Base-by-base conservation (phyloP, 139 green algal genomes). In the Chara braunii region DNA sequence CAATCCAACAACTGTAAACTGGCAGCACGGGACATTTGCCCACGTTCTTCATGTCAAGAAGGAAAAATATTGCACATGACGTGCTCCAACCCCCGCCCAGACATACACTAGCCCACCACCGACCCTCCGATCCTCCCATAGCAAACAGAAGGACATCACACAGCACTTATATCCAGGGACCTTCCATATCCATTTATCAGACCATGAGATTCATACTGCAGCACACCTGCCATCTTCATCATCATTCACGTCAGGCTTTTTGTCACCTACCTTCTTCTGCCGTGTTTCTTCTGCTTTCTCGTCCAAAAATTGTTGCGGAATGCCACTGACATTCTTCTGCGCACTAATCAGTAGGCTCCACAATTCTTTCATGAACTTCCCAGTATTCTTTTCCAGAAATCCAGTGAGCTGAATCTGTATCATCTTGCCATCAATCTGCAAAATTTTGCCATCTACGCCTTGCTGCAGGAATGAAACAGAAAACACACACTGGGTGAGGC, bases 281-380 rank as follows among this genome's bases (percentile, higher is more conserved):
- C 54, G 18, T 1, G 31, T 58, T 55, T 77, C 68, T 33, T 67
- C 68, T 4, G 68, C 68, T 29, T 73, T 72, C 23, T 77, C 60
- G 22, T 77, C 68, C 18, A 77, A 43, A 12, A 77, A 77, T 51
- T 77, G 52, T 45, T 77, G 68, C 40, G 68, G 68, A 35, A 77
- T 70, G 52, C 68, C 68, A 29, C 48, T 66, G n/a, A 68, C 43
- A 37, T 70, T 77, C 22, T 28, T 51, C 61, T 77, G 68, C 48
- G 68, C 68, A 9, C 43, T 68, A 7, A 73, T 18, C 28, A 77
- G 68, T 31, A 77, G 60, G 23, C 22, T 34, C 68, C 68, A 77
- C 5, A 77, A 61, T 37, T 77, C 68, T 32, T 68, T 67, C 68
- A 77, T 77, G 60, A 77, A 77, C 12, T 43, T 40, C 14, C 24